phyloP scores from a whole-genome alignment of 2,329 filamentous ascomycete species.

The Apiospora sp. region DNA sequence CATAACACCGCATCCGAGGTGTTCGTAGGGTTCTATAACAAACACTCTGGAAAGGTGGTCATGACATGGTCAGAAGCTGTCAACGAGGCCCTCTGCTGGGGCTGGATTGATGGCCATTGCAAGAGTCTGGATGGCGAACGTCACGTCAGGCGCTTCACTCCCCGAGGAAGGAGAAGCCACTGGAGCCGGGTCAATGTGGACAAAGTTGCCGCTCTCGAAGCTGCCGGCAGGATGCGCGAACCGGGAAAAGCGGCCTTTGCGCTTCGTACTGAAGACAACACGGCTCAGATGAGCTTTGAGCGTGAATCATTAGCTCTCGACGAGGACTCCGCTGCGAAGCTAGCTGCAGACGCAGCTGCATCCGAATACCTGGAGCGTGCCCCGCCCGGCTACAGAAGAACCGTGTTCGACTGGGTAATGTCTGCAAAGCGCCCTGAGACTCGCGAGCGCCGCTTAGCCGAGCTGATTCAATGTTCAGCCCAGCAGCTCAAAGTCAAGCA shows the following conservation, averaged over 20 bases:
- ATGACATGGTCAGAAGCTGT: constrained; percentile 51
- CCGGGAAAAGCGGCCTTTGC: constrained; percentile 27
- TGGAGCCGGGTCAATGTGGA: constrained; percentile 67
- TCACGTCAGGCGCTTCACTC: constrained; percentile 64
- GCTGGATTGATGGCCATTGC: constrained; percentile 68
- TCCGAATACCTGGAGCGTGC: constrained; percentile 21
- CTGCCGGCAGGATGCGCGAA: constrained; percentile 53
- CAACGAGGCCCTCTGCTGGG: constrained; percentile 63
- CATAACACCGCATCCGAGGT: constrained; percentile 26
- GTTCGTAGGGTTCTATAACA: constrained; percentile 29
- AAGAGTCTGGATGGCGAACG: constrained; percentile 52
- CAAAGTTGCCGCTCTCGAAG: constrained; percentile 53
- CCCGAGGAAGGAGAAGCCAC: constrained; percentile 58
- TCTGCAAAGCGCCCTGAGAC: constrained; percentile 27
- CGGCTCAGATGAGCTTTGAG: constrained; percentile 27
- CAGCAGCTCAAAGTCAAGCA: constrained; percentile 24
- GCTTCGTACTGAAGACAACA: constrained; percentile 26
- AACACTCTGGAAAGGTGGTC: constrained; percentile 25
- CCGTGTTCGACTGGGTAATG: constrained; percentile 28
- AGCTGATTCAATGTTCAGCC: constrained; percentile 25
- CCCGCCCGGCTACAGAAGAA: constrained; percentile 25
- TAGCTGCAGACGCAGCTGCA: constrained; percentile 18
- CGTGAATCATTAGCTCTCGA: constrained; percentile 21
- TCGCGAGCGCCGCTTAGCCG: constrained; percentile 26
- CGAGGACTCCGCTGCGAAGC: constrained; percentile 11